Evolutionary conservation across 2,329 filamentous ascomycete species (phyloP).

Genomic region (Colletotrichum sp.): DNA sequence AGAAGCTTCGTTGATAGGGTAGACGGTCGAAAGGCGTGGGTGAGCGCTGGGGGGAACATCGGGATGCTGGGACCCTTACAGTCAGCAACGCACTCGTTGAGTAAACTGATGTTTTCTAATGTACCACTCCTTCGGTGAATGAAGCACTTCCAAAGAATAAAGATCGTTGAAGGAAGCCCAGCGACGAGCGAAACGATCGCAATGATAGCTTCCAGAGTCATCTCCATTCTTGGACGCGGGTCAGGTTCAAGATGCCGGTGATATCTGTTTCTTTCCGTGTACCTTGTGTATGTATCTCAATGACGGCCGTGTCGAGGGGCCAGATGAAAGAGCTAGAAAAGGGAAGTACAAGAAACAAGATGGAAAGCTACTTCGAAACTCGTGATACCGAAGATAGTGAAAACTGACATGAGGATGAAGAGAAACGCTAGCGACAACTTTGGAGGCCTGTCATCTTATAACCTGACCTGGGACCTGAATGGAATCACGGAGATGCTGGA

Average conservation of each 20-base stretch:
- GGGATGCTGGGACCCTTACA: neutral
- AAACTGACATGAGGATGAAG: too few relatives aligned
- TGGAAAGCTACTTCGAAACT: too few relatives aligned
- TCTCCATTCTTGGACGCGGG: neutral
- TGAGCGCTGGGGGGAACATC: neutral
- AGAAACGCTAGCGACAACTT: too few relatives aligned
- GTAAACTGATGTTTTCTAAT: neutral
- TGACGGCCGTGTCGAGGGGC: too few relatives aligned
- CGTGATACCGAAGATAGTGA: too few relatives aligned
- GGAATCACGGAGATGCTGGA: neutral
- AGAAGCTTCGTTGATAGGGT: neutral
- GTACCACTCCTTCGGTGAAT: neutral
- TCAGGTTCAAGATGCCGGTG: rapidly evolving
- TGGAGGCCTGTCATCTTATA: too few relatives aligned
- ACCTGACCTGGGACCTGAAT: neutral
- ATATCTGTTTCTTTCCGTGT: neutral
- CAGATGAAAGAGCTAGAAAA: too few relatives aligned
- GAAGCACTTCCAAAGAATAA: neutral
- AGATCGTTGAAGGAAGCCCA: neutral
- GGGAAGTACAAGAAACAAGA: too few relatives aligned
- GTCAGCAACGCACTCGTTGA: neutral
- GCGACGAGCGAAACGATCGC: neutral
- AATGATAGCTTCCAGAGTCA: constrained; percentile 4
- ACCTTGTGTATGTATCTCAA: neutral
- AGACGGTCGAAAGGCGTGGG: neutral